A percentile compares a stretch with the other conserved stretches of the same genome.
phyloP scores from a whole-genome alignment of 1,139 yeast species.

The Geotrichum reessii region DNA sequence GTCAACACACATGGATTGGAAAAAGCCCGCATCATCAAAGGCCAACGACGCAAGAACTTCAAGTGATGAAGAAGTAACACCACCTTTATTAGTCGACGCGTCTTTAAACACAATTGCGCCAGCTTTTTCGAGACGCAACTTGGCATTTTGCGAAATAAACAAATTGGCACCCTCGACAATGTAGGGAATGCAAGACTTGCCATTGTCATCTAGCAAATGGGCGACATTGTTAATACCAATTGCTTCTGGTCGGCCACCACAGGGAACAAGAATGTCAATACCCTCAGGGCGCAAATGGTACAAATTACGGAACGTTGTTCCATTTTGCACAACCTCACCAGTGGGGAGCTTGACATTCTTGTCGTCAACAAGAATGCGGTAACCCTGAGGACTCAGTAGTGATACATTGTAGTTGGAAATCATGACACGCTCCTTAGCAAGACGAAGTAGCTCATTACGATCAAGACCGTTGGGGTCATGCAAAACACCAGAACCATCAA shows the following conservation, averaged over 20 bases:
- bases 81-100: slow-evolving; percentile 97
- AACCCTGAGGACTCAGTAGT: slow-evolving; percentile 69
- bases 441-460: slow-evolving; percentile 66
- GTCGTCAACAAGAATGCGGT: slow-evolving; percentile 81
- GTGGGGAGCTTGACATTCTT: slow-evolving; percentile 70
- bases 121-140: slow-evolving; percentile 74
- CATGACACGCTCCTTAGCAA: slow-evolving; percentile 76
- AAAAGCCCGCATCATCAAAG: slow-evolving; percentile 78
- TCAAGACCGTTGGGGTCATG: slow-evolving; percentile 89
- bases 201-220: slow-evolving; percentile 69
- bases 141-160: slow-evolving; percentile 91
- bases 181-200: slow-evolving; percentile 73
- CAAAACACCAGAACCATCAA: slow-evolving; percentile 93
- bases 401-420: slow-evolving; percentile 62
- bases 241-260: slow-evolving; percentile 98
- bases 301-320: slow-evolving; percentile 85
- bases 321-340: slow-evolving; percentile 71
- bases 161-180: slow-evolving; percentile 97
- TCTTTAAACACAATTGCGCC: slow-evolving; percentile 88
- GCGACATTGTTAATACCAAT: slow-evolving; percentile 81
- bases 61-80: slow-evolving; percentile 93
- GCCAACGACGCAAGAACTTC: slow-evolving; percentile 94
- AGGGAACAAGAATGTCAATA: slow-evolving; percentile 81
- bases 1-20: slow-evolving; percentile 67
- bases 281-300: slow-evolving; percentile 77